These are phyloP conservation scores for Diaporthe sp. DNA, from an alignment of 2,329 filamentous ascomycete species.

Conservation along the genomic window DNA sequence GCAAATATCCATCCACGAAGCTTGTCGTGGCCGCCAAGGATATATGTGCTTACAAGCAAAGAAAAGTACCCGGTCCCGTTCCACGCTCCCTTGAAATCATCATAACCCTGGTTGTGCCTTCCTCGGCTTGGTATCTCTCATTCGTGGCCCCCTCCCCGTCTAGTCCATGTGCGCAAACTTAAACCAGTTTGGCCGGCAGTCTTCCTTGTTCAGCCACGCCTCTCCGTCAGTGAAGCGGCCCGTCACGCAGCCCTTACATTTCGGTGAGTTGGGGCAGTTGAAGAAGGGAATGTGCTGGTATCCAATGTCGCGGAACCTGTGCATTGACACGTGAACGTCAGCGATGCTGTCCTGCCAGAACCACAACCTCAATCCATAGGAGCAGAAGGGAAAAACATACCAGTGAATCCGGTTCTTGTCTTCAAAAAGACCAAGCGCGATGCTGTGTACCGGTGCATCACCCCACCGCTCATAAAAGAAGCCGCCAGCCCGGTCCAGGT, in stretches of 20 bases:
- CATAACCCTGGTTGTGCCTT: constrained; percentile 16
- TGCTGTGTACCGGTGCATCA: constrained; percentile 95
- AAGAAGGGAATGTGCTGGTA: constrained; percentile 99
- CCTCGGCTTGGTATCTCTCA: constrained; percentile 23
- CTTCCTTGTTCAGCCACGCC: constrained; percentile 85
- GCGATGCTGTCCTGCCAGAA: background rate
- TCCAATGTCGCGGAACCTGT: constrained; percentile 97
- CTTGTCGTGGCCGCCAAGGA: constrained; percentile 20
- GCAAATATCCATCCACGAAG: constrained; percentile 31
- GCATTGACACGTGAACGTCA: constrained; percentile 11
- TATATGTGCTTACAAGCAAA: constrained; percentile 27
- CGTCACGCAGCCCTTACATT: constrained; percentile 88
- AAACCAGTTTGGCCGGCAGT: constrained; percentile 97
- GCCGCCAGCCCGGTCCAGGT: constrained; percentile 91
- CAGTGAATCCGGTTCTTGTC: constrained; percentile 93
- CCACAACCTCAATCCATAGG: background rate
- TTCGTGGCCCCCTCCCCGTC: constrained; percentile 35
- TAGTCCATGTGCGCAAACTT: constrained; percentile 88
- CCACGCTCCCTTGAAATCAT: constrained; percentile 27
- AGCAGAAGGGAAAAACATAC: constrained; percentile 62
- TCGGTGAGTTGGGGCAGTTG: constrained; percentile 97
- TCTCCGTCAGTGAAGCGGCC: constrained; percentile 92
- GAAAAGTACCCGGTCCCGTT: background rate
- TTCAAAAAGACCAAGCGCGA: constrained; percentile 91
- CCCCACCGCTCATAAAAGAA: constrained; percentile 99